These are phyloP conservation scores for Dalbergia oliveri DNA, from an alignment of 306 rosid genomes.

Conservation along the genomic window DNA sequence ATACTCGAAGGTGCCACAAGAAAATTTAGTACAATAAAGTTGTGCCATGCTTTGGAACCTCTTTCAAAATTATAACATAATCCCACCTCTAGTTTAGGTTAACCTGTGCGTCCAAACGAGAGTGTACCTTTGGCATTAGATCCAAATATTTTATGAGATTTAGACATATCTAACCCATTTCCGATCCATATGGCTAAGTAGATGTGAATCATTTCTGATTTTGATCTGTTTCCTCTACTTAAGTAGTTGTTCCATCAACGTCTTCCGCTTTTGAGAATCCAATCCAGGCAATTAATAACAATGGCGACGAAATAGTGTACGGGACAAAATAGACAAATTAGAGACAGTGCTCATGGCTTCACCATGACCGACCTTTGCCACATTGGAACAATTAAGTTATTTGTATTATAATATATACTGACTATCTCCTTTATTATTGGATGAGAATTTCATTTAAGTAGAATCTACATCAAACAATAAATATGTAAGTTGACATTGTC, in stretches of 20 bases:
- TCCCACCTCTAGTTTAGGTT: neutral
- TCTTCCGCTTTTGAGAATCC: constrained; percentile 23
- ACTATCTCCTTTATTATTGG: too few species aligned
- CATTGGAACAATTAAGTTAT: too few species aligned
- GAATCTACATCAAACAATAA: too few species aligned
- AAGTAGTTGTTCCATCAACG: constrained; percentile 5
- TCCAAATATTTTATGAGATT: neutral
- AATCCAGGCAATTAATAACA: neutral
- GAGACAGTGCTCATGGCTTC: constrained; percentile 18
- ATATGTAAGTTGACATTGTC: too few species aligned
- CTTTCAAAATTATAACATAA: neutral
- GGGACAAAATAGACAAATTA: constrained; percentile 35
- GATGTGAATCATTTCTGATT: constrained; percentile 2
- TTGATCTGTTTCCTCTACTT: constrained; percentile 11
- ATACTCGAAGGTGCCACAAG: neutral
- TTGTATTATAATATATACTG: too few species aligned
- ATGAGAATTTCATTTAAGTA: too few species aligned
- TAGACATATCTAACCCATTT: neutral
- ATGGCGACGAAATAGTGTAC: neutral
- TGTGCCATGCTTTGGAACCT: neutral
- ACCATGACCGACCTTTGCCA: too few species aligned
- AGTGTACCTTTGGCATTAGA: neutral
- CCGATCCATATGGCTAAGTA: neutral
- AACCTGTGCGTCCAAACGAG: neutral
- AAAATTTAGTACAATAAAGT: constrained; percentile 43